Conservation (phyloP, 352 stramenopile species). For the Globisporangium orthogonon region DNA sequence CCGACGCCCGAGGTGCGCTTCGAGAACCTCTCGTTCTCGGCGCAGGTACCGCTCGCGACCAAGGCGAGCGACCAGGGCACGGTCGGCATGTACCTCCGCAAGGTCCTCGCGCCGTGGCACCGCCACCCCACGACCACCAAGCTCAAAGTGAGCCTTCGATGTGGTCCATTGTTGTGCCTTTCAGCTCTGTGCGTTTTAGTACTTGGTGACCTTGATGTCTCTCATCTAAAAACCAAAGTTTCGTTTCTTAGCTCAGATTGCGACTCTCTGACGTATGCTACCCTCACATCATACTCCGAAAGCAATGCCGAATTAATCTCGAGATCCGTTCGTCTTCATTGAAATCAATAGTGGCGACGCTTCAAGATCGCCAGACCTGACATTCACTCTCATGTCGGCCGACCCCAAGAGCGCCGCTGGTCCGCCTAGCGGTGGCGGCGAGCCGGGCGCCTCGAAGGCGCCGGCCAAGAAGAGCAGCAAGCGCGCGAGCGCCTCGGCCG, state of each 20-base stretch:
- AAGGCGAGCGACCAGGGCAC: conserved; percentile 36
- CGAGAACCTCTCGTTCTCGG: conserved; percentile 68
- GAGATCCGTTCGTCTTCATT: too few relatives aligned
- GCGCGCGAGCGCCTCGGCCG: conserved; percentile 10
- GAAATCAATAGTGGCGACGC: too few relatives aligned
- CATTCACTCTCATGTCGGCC: background rate
- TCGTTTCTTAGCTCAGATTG: too few relatives aligned
- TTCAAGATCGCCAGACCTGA: too few relatives aligned
- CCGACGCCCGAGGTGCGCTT: conserved; percentile 67
- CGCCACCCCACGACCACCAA: conserved; percentile 33
- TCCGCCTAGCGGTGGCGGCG: background rate
- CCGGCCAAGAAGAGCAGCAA: conserved; percentile 29
- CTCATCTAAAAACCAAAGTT: too few relatives aligned
- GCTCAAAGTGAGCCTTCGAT: too few relatives aligned
- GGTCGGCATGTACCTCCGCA: conserved; percentile 41
- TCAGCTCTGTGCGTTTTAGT: too few relatives aligned
- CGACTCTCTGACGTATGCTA: too few relatives aligned
- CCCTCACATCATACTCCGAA: too few relatives aligned
- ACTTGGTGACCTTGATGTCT: too few relatives aligned
- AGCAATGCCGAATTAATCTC: too few relatives aligned
- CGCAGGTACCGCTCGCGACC: conserved; percentile 33
- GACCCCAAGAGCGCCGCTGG: conserved; percentile 23
- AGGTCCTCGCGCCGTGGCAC: conserved; percentile 14
- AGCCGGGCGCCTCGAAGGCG: conserved; percentile 16
- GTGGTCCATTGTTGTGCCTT: too few relatives aligned